Evolutionary conservation across 2,329 filamentous ascomycete species (phyloP), one percentile per base, ranked within the genome.

Genomic region (Hymenoscyphus fructigenus): DNA sequence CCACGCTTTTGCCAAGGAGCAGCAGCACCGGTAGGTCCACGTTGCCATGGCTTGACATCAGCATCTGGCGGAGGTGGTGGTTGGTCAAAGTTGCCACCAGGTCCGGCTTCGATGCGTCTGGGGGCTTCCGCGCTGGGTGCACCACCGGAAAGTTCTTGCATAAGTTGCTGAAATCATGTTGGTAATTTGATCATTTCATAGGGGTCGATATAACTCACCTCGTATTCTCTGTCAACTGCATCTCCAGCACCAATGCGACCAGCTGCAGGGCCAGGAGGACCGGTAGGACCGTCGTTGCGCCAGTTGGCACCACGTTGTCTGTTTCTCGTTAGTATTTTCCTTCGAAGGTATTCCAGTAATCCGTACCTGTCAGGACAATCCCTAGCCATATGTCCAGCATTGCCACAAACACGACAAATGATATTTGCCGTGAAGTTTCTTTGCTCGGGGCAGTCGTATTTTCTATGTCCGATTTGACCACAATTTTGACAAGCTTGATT

Each of bases 401-500:
- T 97, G 72, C 95, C 95, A 81, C 95, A 99, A 73, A 97, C 91
- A 74, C 94, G 93, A 81, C 95, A 99, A 76, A 99, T 98, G 77
- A 99, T 98, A 80, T 93, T 98, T 74, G 95, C 93, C n/a, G 95
- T 99, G 80, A 91, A 98, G 81, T 99, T 99, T 77, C 93, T 92
- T 78, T 95, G 92, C 81, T 99, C 92, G 15, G 95, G 95, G 74
- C 95, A 99, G 77, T 99, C 95, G 78, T 97, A 98, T 81, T 99
- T 99, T 80, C 95, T 90, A 79, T 99, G 95, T 67, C 95, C 95
- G 70, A 99, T 99, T 84, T 98, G 93, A 73, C 95, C 95, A 79
- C 92, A 99, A 83, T 99, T 99, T 82, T 99, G 95, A 81, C 95
- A 99, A 70, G 95, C 95, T 78, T 99, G 95, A 79, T 99, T 99